Percentiles rank a stretch among this genome's conserved stretches.
These are phyloP conservation scores for Blattamonas nauphoetae DNA, from an alignment of 78 protist species.

Conservation along the genomic window DNA sequence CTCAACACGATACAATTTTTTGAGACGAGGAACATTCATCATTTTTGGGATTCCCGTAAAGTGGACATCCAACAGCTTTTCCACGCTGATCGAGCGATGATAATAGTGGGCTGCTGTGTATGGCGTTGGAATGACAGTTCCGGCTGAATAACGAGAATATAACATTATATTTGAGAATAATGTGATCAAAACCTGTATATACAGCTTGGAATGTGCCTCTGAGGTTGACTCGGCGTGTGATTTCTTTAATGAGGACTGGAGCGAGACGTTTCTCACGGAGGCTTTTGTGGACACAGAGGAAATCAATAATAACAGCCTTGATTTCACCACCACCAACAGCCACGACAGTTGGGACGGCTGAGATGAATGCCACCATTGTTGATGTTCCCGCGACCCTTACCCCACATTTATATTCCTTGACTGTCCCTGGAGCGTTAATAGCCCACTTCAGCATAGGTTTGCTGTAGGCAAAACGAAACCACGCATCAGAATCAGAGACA, in stretches of 20 bases:
- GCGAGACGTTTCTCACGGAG: background rate
- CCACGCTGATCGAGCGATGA: background rate
- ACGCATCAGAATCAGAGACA: background rate
- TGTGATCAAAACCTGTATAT: background rate
- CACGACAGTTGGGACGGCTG: background rate
- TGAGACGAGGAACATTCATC: background rate
- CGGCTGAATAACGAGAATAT: background rate
- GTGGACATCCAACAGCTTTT: background rate
- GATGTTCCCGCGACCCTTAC: background rate
- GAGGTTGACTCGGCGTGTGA: slow-evolving; percentile 8
- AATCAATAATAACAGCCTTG: background rate
- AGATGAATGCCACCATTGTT: background rate
- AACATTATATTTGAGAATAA: background rate
- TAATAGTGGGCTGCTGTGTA: background rate
- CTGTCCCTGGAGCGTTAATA: background rate
- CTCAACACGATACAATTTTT: background rate
- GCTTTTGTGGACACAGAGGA: slow-evolving; percentile 1
- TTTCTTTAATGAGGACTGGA: background rate
- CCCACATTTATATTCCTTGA: background rate
- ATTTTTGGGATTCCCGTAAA: background rate
- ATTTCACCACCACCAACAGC: background rate
- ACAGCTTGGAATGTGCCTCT: background rate
- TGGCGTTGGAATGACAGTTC: background rate
- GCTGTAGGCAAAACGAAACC: background rate
- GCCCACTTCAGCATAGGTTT: background rate